These are phyloP conservation scores for Ceratocystis cacaofunesta DNA, from an alignment of 2,329 filamentous ascomycete species.

Conservation along the genomic window DNA sequence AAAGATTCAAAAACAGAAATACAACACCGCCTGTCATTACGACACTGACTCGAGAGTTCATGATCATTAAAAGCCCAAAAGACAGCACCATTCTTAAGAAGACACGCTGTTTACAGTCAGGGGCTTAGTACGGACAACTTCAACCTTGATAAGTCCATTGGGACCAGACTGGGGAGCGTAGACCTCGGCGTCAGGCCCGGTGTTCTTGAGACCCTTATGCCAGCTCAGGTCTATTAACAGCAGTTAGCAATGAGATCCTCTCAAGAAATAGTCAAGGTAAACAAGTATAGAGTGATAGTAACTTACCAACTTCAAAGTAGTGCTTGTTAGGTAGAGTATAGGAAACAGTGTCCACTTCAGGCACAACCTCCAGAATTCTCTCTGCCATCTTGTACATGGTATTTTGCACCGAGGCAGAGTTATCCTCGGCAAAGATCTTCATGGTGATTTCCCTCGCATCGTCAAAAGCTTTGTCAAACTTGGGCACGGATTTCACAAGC, in stretches of 20 bases:
- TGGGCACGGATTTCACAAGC: constrained; percentile 46
- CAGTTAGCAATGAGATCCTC: background rate
- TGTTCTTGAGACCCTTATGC: constrained; percentile 93
- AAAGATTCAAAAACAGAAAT: background rate
- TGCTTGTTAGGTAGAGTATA: constrained; percentile 95
- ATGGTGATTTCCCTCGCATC: constrained; percentile 73
- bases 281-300: background rate
- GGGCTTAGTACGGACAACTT: constrained; percentile 45
- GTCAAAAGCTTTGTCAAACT: constrained; percentile 68
- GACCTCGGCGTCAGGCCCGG: constrained; percentile 86
- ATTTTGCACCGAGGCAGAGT: constrained; percentile 83
- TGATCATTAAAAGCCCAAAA: constrained; percentile 4
- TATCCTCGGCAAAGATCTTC: constrained; percentile 76
- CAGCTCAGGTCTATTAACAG: constrained; percentile 62
- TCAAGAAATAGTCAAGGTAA: background rate
- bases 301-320: constrained; percentile 86
- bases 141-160: constrained; percentile 91
- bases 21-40: background rate
- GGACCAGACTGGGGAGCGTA: constrained; percentile 86
- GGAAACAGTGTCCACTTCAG: constrained; percentile 55
- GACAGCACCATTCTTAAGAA: background rate
- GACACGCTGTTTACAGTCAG: constrained; percentile 13
- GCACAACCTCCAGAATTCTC: constrained; percentile 62
- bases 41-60: background rate
- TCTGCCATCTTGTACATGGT: constrained; percentile 99